Base-by-base conservation (phyloP, 106 monocot genomes). In the Acanthochlamys bracteata region DNA sequence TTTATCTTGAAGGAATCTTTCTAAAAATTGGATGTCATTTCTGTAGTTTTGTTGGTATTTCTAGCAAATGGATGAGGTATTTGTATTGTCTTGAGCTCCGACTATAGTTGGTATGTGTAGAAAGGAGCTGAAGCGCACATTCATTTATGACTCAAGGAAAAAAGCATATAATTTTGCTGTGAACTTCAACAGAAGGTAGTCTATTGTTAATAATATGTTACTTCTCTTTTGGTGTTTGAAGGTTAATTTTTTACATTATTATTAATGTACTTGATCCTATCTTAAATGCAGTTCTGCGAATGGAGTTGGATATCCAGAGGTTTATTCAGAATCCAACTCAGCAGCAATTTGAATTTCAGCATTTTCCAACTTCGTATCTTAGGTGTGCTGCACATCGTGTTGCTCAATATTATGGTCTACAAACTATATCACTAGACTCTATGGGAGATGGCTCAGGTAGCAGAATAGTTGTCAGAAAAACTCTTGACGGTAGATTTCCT, bases 331-430 rank as follows among this genome's bases (percentile, higher is more conserved):
- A 71, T 45, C 51, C 80, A 41, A 73, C 80, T 33, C 82, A 80
- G 46, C 66, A 77, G 19, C 90, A 90, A 43, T 96, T 90, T 78
- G 95, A 96, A 73, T 96, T 96, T 67, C 87, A 80, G 74, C 80
- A 84, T 61, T 78, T 88, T 40, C 87, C 87, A 19, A 90, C 90
- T 68, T 96, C 95, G 12, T 96, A 90, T 46, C 84, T 90, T 25
- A 72, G 87, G 52, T 81, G 86, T 76, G 95, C 90, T 55, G 90
- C 90, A 10, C 95, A 90, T 63, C 90, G 95, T 66, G 90, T 96
- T 25, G 90, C 95, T 25, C 95, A 96, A 57, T 87, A 90, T 46
- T 96, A 96, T 57, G 84, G 86, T 58, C 65, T 96, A 40, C 87
- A 85, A 67, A 90, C 95, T 51, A 69, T 78, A 26, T 77, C 75